Conservation (phyloP, 345 rosid species). For the Lepidium sativum region DNA sequence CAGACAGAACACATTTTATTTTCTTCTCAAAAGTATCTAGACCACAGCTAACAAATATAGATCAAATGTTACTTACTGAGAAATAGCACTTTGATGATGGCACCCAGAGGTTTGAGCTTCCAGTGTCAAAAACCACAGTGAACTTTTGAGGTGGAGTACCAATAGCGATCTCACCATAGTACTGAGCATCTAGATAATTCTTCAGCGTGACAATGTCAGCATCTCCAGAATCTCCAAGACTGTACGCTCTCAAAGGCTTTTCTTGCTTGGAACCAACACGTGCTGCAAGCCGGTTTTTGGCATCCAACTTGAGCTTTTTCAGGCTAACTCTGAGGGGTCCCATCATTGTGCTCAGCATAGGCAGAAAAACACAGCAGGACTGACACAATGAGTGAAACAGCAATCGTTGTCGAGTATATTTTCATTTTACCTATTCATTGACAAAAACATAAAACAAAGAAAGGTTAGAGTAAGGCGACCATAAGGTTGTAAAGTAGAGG, state of each 20-base stretch:
- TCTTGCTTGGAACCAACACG: constrained; percentile 44
- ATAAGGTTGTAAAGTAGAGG: not conserved
- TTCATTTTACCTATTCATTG: constrained; percentile 47
- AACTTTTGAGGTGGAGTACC: constrained; percentile 95
- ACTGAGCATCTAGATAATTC: constrained; percentile 86
- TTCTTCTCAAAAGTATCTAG: not conserved
- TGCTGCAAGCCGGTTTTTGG: constrained; percentile 46
- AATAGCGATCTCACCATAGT: constrained; percentile 85
- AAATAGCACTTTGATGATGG: constrained; percentile 86
- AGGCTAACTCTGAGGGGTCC: constrained; percentile 55
- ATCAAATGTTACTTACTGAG: constrained; percentile 45
- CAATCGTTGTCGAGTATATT: constrained; percentile 18
- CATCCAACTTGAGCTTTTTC: constrained; percentile 61
- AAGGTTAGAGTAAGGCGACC: not conserved
- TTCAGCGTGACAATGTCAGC: constrained; percentile 53
- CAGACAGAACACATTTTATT: not conserved
- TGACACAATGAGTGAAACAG: constrained; percentile 35
- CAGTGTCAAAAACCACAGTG: constrained; percentile 91
- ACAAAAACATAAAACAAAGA: not conserved
- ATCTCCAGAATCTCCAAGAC: constrained; percentile 32
- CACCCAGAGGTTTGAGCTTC: constrained; percentile 96
- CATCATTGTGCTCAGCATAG: constrained; percentile 37
- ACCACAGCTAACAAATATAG: not conserved
- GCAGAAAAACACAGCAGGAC: constrained; percentile 34
- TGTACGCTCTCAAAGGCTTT: constrained; percentile 33